Evolutionary conservation across 257 asterid genomes (phyloP).

Genomic region (Ajuga chamaepitys): DNA sequence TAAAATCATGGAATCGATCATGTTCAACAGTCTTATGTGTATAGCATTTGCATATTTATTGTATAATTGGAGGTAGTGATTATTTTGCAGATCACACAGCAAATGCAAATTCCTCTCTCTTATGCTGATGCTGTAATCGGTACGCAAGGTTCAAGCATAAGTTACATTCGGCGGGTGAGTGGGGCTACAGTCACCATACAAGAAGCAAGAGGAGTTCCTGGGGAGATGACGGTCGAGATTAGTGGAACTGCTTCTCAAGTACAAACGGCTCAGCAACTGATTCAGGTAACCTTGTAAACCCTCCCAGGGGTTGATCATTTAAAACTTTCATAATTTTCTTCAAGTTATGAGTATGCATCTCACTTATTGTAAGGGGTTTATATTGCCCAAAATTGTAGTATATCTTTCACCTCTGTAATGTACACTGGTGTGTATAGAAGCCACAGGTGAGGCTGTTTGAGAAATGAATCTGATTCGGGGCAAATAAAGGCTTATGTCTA

Average conservation of each 20-base stretch:
- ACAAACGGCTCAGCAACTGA: slow-evolving; percentile 90
- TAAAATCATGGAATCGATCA: slow-evolving; percentile 25
- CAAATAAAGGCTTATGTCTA: neutral
- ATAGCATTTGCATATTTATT: neutral
- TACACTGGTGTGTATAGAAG: neutral
- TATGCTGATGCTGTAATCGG: slow-evolving; percentile 98
- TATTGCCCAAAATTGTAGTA: neutral
- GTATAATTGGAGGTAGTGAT: slow-evolving; percentile 6
- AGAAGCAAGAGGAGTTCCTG: slow-evolving; percentile 89
- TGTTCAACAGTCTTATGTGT: neutral
- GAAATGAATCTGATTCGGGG: neutral
- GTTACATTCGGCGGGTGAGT: slow-evolving; percentile 87
- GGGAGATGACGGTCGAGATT: slow-evolving; percentile 96
- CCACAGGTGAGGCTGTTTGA: neutral
- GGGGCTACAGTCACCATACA: slow-evolving; percentile 94
- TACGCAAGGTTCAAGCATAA: slow-evolving; percentile 80
- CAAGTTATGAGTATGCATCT: too few species aligned
- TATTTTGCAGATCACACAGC: slow-evolving; percentile 58
- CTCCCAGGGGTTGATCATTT: neutral
- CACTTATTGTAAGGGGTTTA: neutral
- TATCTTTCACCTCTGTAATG: neutral
- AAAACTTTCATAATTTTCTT: neutral
- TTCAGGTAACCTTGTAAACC: slow-evolving; percentile 51
- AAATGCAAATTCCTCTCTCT: slow-evolving; percentile 82
- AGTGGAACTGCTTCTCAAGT: slow-evolving; percentile 90